Evolutionary conservation across 176 grass and related monocot species (phyloP).

Genomic region (Musa acuminata): DNA sequence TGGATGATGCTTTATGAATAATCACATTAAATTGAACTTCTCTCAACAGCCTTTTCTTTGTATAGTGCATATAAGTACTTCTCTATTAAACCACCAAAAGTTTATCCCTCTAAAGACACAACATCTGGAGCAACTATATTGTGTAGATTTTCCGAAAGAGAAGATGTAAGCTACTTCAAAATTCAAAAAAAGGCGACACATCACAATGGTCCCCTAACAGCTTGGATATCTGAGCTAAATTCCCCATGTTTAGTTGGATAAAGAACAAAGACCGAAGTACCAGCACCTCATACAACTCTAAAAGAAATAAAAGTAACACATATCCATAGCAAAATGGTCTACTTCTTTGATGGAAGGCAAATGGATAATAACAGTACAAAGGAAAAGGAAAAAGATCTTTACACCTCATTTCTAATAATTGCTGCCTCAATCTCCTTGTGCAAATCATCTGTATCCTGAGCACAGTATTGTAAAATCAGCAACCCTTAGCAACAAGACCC

Average conservation of each 20-base stretch:
- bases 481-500: slow-evolving; percentile 12
- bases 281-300: not conserved
- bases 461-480: slow-evolving; percentile 26
- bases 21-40: no score
- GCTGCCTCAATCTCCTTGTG: slow-evolving; percentile 78
- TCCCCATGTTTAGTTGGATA: not conserved
- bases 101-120: no score
- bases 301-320: not conserved
- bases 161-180: not conserved
- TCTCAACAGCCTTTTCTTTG: no score
- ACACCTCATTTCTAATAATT: slow-evolving; percentile 89
- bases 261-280: not conserved
- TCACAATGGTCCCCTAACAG: not conserved
- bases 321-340: not conserved
- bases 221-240: not conserved
- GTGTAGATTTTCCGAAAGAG: not conserved
- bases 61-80: no score
- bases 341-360: not conserved
- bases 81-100: no score
- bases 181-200: not conserved
- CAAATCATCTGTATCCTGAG: slow-evolving; percentile 84
- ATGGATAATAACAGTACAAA: not conserved
- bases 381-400: not conserved
- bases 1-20: no score
- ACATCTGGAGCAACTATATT: no score